Percentiles rank a stretch among this genome's conserved stretches.
Conservation (phyloP, 768 basidiomycete genomes). For the Infundibulicybe gibba region DNA sequence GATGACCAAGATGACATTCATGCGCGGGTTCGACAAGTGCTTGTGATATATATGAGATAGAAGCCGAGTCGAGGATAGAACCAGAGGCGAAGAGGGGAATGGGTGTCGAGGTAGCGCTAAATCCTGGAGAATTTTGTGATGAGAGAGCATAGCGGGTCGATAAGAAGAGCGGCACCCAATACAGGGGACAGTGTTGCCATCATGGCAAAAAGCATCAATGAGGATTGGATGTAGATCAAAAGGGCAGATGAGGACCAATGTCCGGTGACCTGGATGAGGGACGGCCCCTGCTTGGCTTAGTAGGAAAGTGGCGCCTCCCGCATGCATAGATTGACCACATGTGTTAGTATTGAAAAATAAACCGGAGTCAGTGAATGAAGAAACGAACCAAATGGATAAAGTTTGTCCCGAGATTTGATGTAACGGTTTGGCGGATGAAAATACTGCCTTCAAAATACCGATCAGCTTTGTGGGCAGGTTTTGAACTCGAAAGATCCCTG, state of each 20-base stretch:
- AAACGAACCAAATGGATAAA: slow-evolving; percentile 24
- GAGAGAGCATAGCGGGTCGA: no score
- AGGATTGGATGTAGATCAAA: slow-evolving; percentile 23
- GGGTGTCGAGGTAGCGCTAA: no score
- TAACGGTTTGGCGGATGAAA: slow-evolving; percentile 15
- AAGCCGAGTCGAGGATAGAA: no score
- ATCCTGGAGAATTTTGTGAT: no score
- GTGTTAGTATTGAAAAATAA: slow-evolving; percentile 15
- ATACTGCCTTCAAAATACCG: slow-evolving; percentile 3
- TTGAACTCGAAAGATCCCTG: slow-evolving; percentile 14
- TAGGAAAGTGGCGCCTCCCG: slow-evolving; percentile 33
- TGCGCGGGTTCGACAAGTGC: no score
- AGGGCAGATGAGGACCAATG: slow-evolving; percentile 32
- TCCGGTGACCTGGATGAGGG: slow-evolving; percentile 27
- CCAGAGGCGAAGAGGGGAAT: no score
- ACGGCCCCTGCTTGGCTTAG: slow-evolving; percentile 22
- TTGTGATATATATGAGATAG: no score
- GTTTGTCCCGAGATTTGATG: slow-evolving; percentile 16
- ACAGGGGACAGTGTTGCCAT: no score
- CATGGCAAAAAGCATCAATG: no score
- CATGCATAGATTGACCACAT: slow-evolving; percentile 30
- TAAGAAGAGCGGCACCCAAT: no score
- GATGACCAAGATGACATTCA: no score
- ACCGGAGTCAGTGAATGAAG: slow-evolving; percentile 24
- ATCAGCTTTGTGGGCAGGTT: slow-evolving; percentile 35